Conservation (phyloP, 2,329 filamentous ascomycete species). For the Fusarium proliferatum region DNA sequence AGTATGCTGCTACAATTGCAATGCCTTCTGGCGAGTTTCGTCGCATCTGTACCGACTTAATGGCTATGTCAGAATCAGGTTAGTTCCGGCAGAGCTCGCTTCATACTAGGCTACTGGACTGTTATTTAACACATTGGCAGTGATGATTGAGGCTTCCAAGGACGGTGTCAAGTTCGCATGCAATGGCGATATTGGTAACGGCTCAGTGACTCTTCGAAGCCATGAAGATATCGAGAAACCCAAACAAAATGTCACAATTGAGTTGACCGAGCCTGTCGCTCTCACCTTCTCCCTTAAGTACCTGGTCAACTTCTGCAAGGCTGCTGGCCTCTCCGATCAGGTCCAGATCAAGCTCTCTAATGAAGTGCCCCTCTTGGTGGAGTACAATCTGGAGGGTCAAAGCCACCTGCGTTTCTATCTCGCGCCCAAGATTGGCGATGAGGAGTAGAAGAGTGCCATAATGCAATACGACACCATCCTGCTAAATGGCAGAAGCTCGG, state of each 20-base stretch:
- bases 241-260: constrained; percentile 85
- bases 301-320: constrained; percentile 99
- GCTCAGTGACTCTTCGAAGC: constrained; percentile 89
- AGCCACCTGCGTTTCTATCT: constrained; percentile 97
- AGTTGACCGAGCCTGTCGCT: constrained; percentile 89
- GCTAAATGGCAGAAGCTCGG: constrained; percentile 28
- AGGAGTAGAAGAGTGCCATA: constrained; percentile 47
- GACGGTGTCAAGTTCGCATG: constrained; percentile 96
- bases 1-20: constrained; percentile 90
- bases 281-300: constrained; percentile 99
- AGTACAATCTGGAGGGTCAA: constrained; percentile 86
- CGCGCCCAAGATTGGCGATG: constrained; percentile 75
- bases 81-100: constrained; percentile 49
- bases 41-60: constrained; percentile 92
- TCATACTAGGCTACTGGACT: not conserved
- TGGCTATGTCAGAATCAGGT: constrained; percentile 96
- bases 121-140: constrained; percentile 57
- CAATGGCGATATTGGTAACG: constrained; percentile 94
- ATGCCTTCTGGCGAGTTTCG: constrained; percentile 94
- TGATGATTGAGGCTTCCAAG: constrained; percentile 95
- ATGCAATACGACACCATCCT: constrained; percentile 27
- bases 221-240: constrained; percentile 92
- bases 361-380: constrained; percentile 95
- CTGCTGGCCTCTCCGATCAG: constrained; percentile 79
- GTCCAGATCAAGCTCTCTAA: constrained; percentile 96